Evolutionary conservation across 2,329 filamentous ascomycete species (phyloP), one percentile per base, ranked within the genome.

Genomic region (Periconia sp.): DNA sequence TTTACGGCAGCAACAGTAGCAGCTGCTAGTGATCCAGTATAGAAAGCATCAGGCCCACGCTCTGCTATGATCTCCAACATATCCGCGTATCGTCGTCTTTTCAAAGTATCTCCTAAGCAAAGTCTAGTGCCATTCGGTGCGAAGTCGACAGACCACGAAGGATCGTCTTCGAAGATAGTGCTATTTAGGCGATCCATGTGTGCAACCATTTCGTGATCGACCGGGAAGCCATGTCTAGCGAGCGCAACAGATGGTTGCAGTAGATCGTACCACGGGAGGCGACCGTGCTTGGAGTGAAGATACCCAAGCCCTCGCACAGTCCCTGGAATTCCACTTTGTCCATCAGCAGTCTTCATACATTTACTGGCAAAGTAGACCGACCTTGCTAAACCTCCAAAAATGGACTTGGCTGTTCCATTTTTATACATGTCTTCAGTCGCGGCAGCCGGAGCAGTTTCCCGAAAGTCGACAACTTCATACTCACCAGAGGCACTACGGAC

Each of bases 321-420:
- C 3, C 88, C 83, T 0, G 88, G 88, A 0, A 91, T 80, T 29
- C 77, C 87, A 22, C 2, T 78, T 68, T 1, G 78, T 75, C 50
- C 92, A n/a, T n/a, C n/a, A n/a, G n/a, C n/a, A n/a, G n/a, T 86
- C 40, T 84, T 83, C 43, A 81, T 78, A 68, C 87, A 96, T 92
- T 96, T 97, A 59, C 94, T 83, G 68, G 91, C 78, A 52, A 79
- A 85, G 0, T 91, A 88, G 0, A 88, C 88, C 0, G 85, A 87
- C 1, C 92, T 92, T 0, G 92, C 92, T 0, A 86, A 83, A 68
- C 96, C 92, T 34, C 92, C 80, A 63, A 95, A 97, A 54, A 97
- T 84, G 43, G 85, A 85, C 63, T 95, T 89, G 63, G 91, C 95
- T n/a, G 77, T 75, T n/a, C 89, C 89, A 44, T 88, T 76, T n/a